Percentiles rank a stretch among this genome's conserved stretches.
Conservation (phyloP, 2,329 filamentous ascomycete species). For the Scedosporium boydii region DNA sequence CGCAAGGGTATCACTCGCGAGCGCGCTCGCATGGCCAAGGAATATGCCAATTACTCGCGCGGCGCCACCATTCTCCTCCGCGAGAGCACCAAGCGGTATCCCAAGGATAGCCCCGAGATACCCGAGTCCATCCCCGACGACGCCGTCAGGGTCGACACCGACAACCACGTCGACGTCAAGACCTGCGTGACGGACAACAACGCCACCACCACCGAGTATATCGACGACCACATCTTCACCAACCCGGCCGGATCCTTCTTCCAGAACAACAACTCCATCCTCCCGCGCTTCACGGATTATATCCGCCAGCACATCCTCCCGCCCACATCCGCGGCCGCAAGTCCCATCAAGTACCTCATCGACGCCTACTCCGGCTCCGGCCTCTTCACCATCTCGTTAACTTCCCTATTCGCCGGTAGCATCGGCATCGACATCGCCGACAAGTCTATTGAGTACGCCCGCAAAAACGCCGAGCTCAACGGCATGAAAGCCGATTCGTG, state of each 20-base stretch:
- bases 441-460: constrained; percentile 69
- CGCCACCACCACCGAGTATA: constrained; percentile 74
- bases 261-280: constrained; percentile 99
- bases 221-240: constrained; percentile 74
- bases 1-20: constrained; percentile 70
- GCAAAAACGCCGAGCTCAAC: constrained; percentile 71
- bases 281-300: constrained; percentile 76
- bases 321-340: constrained; percentile 19
- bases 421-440: constrained; percentile 85
- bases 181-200: constrained; percentile 84
- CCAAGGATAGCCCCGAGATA: constrained; percentile 31
- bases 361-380: constrained; percentile 97
- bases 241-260: constrained; percentile 95
- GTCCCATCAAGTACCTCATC: constrained; percentile 70
- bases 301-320: constrained; percentile 72
- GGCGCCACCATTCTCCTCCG: constrained; percentile 85
- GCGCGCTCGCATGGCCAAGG: constrained; percentile 61
- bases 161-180: constrained; percentile 64
- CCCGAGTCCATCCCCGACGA: constrained; percentile 19
- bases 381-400: constrained; percentile 92
- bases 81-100: constrained; percentile 66
- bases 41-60: constrained; percentile 62
- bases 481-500: constrained; percentile 57
- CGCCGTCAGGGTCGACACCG: constrained; percentile 38
- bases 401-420: constrained; percentile 71